phyloP scores from a whole-genome alignment of 2,329 filamentous ascomycete species.

The Fusarium tupiense region DNA sequence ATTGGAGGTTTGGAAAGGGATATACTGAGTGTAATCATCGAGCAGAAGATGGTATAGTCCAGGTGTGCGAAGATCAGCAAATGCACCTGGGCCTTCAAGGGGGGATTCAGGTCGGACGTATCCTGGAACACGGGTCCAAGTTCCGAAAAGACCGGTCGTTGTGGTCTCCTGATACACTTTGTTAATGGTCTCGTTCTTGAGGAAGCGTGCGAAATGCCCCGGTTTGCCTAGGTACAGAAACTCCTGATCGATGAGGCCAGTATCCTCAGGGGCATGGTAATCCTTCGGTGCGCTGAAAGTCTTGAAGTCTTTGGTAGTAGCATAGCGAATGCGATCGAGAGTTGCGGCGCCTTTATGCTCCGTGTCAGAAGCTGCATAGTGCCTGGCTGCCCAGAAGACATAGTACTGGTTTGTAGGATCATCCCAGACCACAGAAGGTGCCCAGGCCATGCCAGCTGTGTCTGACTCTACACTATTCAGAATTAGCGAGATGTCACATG shows the following conservation, averaged over 20 bases:
- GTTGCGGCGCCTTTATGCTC: slow-evolving; percentile 55
- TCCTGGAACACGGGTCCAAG: slow-evolving; percentile 54
- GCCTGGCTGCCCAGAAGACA: slow-evolving; percentile 59
- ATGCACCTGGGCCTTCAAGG: slow-evolving; percentile 52
- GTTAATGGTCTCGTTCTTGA: slow-evolving; percentile 60
- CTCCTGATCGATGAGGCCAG: slow-evolving; percentile 60
- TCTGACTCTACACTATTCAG: slow-evolving; percentile 44
- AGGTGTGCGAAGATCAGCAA: slow-evolving; percentile 48
- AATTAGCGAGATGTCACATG: not conserved
- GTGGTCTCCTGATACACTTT: slow-evolving; percentile 60
- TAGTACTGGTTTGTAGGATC: slow-evolving; percentile 52
- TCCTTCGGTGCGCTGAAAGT: slow-evolving; percentile 57
- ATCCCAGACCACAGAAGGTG: slow-evolving; percentile 51
- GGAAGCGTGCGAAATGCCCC: slow-evolving; percentile 56
- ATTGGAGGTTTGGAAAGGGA: slow-evolving; percentile 55
- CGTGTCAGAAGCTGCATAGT: slow-evolving; percentile 55
- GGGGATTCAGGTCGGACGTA: slow-evolving; percentile 47
- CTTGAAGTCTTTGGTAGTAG: slow-evolving; percentile 61
- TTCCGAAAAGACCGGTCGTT: slow-evolving; percentile 57
- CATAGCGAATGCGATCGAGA: slow-evolving; percentile 57
- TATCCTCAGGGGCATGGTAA: slow-evolving; percentile 53
- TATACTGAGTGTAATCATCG: slow-evolving; percentile 56
- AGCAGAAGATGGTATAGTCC: slow-evolving; percentile 54
- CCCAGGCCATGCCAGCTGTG: slow-evolving; percentile 52
- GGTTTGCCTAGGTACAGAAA: slow-evolving; percentile 55